phyloP scores from a whole-genome alignment of 768 basidiomycete genomes.

The Kondoa malvinella region DNA sequence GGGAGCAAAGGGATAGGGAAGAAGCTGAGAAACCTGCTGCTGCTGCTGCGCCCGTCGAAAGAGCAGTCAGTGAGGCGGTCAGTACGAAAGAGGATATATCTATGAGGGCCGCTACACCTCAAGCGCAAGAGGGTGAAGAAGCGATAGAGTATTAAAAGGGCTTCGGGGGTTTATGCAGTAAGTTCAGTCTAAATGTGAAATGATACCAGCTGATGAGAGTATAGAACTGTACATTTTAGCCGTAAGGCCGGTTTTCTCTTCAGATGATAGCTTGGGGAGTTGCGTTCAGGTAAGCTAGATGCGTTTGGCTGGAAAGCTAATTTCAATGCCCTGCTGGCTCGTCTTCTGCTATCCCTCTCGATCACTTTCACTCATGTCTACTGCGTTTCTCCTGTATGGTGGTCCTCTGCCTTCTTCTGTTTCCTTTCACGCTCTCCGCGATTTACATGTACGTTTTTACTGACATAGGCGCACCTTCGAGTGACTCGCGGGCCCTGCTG shows the following conservation, averaged over 20 bases:
- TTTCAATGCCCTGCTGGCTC: not conserved
- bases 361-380: too few species aligned
- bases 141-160: slow-evolving; percentile 3
- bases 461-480: too few species aligned
- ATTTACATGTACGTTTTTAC: too few species aligned
- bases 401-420: too few species aligned
- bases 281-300: not conserved
- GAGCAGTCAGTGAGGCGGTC: not conserved
- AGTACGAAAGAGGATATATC: not conserved
- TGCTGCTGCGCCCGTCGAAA: not conserved
- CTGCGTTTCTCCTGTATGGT: too few species aligned
- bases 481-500: too few species aligned
- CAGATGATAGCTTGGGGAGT: too few species aligned
- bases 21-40: not conserved
- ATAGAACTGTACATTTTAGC: not conserved
- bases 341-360: too few species aligned
- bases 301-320: not conserved
- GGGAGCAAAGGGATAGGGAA: not conserved
- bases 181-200: not conserved
- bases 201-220: not conserved
- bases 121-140: not conserved
- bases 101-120: not conserved
- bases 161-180: not conserved
- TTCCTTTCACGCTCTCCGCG: too few species aligned
- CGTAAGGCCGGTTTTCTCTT: too few species aligned